Conservation (phyloP, 768 basidiomycete species). For the Butyriboletus loyo region DNA sequence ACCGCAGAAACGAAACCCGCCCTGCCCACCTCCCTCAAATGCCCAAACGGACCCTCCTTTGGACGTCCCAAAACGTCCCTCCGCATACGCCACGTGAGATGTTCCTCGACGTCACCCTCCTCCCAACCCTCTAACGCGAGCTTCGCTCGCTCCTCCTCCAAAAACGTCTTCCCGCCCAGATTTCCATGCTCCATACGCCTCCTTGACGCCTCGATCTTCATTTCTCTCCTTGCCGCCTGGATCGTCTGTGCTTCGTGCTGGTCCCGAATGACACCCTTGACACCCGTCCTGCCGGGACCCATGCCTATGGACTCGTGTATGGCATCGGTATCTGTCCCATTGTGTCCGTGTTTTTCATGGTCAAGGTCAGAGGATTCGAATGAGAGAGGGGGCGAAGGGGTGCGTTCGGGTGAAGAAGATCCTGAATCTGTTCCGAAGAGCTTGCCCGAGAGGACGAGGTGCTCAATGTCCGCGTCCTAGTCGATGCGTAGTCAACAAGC, state of each 20-base stretch:
- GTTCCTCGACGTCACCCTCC: constrained; percentile 27
- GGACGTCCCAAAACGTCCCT: constrained; percentile 47
- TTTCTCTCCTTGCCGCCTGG: constrained; percentile 48
- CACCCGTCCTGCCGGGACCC: constrained; percentile 83
- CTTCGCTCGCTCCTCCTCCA: constrained; percentile 74
- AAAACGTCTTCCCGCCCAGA: constrained; percentile 66
- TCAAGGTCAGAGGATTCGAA: constrained; percentile 37
- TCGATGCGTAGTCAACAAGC: constrained; percentile 1
- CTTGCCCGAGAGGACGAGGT: constrained; percentile 73
- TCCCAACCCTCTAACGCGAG: constrained; percentile 42
- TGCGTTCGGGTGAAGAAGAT: constrained; percentile 61
- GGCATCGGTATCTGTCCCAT: constrained; percentile 30
- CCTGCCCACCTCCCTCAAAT: constrained; percentile 76
- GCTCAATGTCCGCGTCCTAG: constrained; percentile 55
- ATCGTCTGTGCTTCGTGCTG: constrained; percentile 62
- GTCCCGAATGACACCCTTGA: constrained; percentile 86
- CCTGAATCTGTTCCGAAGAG: constrained; percentile 57
- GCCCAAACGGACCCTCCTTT: constrained; percentile 64
- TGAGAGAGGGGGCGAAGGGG: constrained; percentile 49
- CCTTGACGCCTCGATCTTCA: constrained; percentile 52
- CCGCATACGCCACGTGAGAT: constrained; percentile 12
- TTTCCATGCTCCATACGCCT: constrained; percentile 60
- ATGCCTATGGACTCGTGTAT: constrained; percentile 67
- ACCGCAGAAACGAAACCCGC: constrained; percentile 72
- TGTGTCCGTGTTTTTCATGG: constrained; percentile 49